Evolutionary conservation across 1,284 basidiomycete genomes (phyloP).

Genomic region (Mycosarcoma maydis): DNA sequence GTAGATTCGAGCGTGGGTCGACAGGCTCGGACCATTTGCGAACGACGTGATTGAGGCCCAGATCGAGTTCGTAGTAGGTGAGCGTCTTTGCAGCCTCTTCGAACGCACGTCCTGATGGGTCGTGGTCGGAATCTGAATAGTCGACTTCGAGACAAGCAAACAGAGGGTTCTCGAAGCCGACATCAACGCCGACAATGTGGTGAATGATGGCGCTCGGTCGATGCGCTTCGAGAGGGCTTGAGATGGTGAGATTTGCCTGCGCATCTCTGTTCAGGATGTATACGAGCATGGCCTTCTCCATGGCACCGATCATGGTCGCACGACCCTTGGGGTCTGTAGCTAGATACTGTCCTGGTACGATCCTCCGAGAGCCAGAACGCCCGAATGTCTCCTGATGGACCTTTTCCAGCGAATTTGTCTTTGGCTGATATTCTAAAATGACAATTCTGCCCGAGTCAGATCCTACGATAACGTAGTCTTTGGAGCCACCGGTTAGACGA

Average conservation of each 20-base stretch:
- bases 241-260: constrained; percentile 65
- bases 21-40: constrained; percentile 65
- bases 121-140: constrained; percentile 64
- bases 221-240: constrained; percentile 65
- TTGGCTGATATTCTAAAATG: constrained; percentile 61
- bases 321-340: constrained; percentile 66
- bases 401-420: constrained; percentile 53
- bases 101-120: constrained; percentile 60
- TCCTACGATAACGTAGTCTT: constrained; percentile 64
- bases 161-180: constrained; percentile 65
- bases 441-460: constrained; percentile 65
- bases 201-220: constrained; percentile 60
- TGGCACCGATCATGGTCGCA: constrained; percentile 63
- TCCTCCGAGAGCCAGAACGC: constrained; percentile 61
- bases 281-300: constrained; percentile 65
- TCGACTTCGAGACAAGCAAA: constrained; percentile 66
- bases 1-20: constrained; percentile 53
- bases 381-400: constrained; percentile 66
- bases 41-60: constrained; percentile 66
- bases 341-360: constrained; percentile 65
- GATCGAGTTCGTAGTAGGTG: constrained; percentile 66
- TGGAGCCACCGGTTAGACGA: constrained; percentile 58
- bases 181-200: constrained; percentile 63
- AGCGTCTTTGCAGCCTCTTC: constrained; percentile 57
- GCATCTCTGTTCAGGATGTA: constrained; percentile 65